These are phyloP conservation scores for Parascedosporium putredinis DNA, from an alignment of 2,329 filamentous ascomycete genomes.

Conservation along the genomic window DNA sequence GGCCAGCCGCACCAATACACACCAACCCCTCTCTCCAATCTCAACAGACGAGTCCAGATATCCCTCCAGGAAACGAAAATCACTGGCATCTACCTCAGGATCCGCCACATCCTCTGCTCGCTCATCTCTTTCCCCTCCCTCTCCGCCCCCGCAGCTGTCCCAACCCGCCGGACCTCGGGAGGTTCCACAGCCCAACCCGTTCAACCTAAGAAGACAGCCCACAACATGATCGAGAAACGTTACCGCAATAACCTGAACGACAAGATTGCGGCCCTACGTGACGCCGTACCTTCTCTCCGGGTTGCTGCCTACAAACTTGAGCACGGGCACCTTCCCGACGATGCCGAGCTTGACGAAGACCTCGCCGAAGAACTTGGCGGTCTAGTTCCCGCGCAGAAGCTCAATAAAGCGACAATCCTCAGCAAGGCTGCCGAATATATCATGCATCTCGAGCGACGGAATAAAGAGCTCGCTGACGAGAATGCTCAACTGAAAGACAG, in stretches of 20 bases:
- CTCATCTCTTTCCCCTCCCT: constrained; percentile 13
- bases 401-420: constrained; percentile 32
- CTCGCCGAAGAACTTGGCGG: constrained; percentile 19
- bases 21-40: constrained; percentile 6
- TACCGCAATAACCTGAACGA: constrained; percentile 78
- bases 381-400: constrained; percentile 25
- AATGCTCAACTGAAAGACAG: constrained; percentile 22
- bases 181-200: constrained; percentile 6
- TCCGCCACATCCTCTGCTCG: constrained; percentile 13
- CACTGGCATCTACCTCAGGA: constrained; percentile 16
- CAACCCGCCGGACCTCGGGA: background rate
- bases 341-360: constrained; percentile 12
- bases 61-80: constrained; percentile 20
- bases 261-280: constrained; percentile 66
- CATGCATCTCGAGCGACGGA: constrained; percentile 24
- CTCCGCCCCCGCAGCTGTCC: constrained; percentile 7
- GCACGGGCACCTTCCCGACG: constrained; percentile 12
- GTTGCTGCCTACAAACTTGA: constrained; percentile 18
- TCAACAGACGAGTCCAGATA: constrained; percentile 4
- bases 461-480: constrained; percentile 21
- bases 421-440: constrained; percentile 29
- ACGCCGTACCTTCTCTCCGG: constrained; percentile 48
- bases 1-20: constrained; percentile 10
- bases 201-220: constrained; percentile 59
- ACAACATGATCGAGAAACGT: constrained; percentile 79